These are phyloP conservation scores for Coemansia umbellata DNA, from an alignment of 192 early-diverging fungal species.

Conservation along the genomic window DNA sequence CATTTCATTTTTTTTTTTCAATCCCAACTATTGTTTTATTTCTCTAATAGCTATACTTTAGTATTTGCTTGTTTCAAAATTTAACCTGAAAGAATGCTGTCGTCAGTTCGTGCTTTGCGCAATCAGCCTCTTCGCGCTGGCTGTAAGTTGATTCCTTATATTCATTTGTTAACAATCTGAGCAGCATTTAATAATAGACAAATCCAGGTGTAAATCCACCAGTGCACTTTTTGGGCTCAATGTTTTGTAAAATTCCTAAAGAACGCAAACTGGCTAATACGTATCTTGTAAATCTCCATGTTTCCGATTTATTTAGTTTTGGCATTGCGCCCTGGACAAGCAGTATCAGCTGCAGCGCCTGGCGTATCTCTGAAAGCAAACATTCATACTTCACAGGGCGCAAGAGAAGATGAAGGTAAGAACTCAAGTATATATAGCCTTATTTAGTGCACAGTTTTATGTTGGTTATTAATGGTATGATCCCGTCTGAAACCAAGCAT, in stretches of 20 bases:
- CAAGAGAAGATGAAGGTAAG: constrained; percentile 26
- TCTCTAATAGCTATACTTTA: no score
- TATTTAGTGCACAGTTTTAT: not conserved
- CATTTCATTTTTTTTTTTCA: no score
- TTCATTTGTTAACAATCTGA: no score
- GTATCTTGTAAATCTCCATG: no score
- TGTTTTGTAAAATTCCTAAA: no score
- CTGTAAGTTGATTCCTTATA: constrained; percentile 42
- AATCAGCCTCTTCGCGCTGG: constrained; percentile 5
- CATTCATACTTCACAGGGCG: constrained; percentile 27
- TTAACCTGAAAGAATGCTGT: constrained; percentile 14
- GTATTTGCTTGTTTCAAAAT: not conserved
- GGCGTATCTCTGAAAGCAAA: constrained; percentile 5
- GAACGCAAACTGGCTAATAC: no score
- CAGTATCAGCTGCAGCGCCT: not conserved
- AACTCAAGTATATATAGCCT: no score
- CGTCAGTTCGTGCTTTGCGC: constrained; percentile 23
- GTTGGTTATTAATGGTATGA: not conserved
- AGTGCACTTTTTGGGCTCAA: no score
- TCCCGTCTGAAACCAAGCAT: not conserved
- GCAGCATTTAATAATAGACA: no score
- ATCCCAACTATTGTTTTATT: no score
- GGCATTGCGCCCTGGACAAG: not conserved
- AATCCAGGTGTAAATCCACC: no score
- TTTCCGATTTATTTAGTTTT: constrained; percentile 1